A percentile compares a stretch with the other conserved stretches of the same genome.
Evolutionary conservation across 495 filamentous ascomycete genomes (phyloP).

Genomic region (Aspergillus leporis): DNA sequence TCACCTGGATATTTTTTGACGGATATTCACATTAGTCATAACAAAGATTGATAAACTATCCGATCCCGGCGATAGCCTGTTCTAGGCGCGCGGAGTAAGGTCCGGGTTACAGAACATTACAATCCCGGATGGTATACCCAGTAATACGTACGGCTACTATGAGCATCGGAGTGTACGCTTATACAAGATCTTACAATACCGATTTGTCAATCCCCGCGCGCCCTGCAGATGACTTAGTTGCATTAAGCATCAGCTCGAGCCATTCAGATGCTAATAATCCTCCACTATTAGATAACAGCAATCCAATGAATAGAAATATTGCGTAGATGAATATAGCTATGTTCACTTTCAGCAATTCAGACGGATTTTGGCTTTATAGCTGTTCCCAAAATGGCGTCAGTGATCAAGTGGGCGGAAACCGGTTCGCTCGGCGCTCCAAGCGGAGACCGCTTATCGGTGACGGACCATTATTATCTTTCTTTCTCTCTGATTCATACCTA

Average conservation of each 20-base stretch:
- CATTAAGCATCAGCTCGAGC: constrained; percentile 7
- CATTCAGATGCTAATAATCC: constrained; percentile 17
- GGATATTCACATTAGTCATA: background rate
- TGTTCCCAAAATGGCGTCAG: background rate
- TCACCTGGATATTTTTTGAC: background rate
- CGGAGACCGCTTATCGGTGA: constrained; percentile 2
- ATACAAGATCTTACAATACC: background rate
- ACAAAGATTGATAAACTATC: constrained; percentile 19
- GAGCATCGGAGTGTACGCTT: background rate
- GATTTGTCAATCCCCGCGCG: constrained; percentile 14
- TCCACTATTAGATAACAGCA: constrained; percentile 40
- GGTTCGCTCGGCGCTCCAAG: constrained; percentile 1
- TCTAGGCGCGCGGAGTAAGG: constrained; percentile 31
- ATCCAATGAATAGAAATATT: constrained; percentile 10
- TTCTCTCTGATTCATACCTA: constrained; percentile 3
- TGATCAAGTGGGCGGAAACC: background rate
- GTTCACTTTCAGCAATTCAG: background rate
- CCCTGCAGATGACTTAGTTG: constrained; percentile 22
- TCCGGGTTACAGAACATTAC: background rate
- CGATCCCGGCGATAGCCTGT: constrained; percentile 48
- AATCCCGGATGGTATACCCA: background rate
- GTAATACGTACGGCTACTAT: too few species aligned
- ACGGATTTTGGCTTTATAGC: background rate
- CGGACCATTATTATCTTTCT: background rate
- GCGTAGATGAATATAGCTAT: background rate